Percentiles rank a stretch among this genome's conserved stretches.
Conservation (phyloP, 2,329 filamentous ascomycete genomes). For the Colletotrichum tropicicola region DNA sequence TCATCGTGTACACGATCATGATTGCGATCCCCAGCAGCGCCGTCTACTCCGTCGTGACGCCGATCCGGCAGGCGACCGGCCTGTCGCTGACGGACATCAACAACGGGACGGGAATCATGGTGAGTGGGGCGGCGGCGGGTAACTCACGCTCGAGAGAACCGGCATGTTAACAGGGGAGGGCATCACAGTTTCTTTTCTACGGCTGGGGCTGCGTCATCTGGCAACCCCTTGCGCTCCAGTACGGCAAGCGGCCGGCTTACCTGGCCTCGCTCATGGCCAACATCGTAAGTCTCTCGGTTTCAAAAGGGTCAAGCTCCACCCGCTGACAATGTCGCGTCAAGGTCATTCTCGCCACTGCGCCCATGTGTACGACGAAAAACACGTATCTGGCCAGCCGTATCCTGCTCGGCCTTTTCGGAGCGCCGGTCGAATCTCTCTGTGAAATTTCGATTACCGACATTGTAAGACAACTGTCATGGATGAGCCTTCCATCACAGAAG, state of each 20-base stretch:
- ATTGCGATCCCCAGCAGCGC: slow-evolving; percentile 48
- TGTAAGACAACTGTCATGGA: slow-evolving; percentile 30
- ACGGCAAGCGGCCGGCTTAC: slow-evolving; percentile 52
- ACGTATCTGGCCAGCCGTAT: slow-evolving; percentile 53
- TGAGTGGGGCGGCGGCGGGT: not conserved
- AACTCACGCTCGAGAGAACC: too few species aligned
- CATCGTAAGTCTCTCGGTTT: slow-evolving; percentile 37
- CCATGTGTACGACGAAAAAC: slow-evolving; percentile 35
- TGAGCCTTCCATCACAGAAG: too few species aligned
- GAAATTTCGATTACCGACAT: slow-evolving; percentile 54
- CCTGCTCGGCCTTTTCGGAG: slow-evolving; percentile 51
- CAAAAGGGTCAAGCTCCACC: too few species aligned
- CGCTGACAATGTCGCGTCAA: too few species aligned
- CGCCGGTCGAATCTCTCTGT: slow-evolving; percentile 56
- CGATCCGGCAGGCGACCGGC: slow-evolving; percentile 41
- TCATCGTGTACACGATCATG: slow-evolving; percentile 34
- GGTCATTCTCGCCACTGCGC: slow-evolving; percentile 38
- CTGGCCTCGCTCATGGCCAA: slow-evolving; percentile 45
- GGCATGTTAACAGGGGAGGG: too few species aligned
- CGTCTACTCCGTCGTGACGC: slow-evolving; percentile 49
- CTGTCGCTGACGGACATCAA: slow-evolving; percentile 46
- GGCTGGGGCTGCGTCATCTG: slow-evolving; percentile 56
- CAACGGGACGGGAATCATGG: slow-evolving; percentile 50
- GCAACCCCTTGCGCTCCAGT: slow-evolving; percentile 56
- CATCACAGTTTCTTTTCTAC: slow-evolving; percentile 46